Conservation (phyloP, 73 alveolate genomes). For the Effrenium voratum region DNA sequence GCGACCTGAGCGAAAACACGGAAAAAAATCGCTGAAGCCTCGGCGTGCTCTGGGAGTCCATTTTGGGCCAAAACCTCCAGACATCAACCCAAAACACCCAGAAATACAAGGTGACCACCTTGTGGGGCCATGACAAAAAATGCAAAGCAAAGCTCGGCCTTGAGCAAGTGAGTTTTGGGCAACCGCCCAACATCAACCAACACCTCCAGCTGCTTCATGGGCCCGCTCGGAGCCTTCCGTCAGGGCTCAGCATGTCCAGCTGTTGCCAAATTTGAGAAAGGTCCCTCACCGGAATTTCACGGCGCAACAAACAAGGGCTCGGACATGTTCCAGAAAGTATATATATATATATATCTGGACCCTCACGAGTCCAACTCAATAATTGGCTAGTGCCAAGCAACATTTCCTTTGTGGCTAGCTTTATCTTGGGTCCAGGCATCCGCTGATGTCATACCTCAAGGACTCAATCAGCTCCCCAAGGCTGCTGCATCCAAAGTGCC, state of each 20-base stretch:
- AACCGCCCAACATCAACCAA: background rate
- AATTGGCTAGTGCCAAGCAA: background rate
- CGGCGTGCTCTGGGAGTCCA: too few relatives aligned
- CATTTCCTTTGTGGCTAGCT: background rate
- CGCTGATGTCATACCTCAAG: background rate
- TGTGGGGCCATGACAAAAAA: too few relatives aligned
- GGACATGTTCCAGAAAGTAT: too few relatives aligned
- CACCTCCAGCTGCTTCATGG: too few relatives aligned
- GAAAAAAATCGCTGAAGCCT: too few relatives aligned
- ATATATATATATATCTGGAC: too few relatives aligned
- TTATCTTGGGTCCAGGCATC: background rate
- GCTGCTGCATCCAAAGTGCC: slow-evolving; percentile 20
- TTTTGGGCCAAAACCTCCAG: background rate
- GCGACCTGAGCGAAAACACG: slow-evolving; percentile 60
- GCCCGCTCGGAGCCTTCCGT: too few relatives aligned
- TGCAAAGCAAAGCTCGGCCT: background rate
- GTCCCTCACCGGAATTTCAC: too few relatives aligned
- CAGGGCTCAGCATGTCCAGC: too few relatives aligned
- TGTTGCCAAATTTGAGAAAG: too few relatives aligned
- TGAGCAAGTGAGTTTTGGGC: background rate
- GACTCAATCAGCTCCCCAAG: background rate
- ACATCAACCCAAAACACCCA: background rate
- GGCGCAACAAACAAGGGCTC: too few relatives aligned
- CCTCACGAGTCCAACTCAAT: background rate
- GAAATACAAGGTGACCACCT: background rate